Evolutionary conservation across 2,329 filamentous ascomycete species (phyloP).

Genomic region (Ophioceras dolichostomum): DNA sequence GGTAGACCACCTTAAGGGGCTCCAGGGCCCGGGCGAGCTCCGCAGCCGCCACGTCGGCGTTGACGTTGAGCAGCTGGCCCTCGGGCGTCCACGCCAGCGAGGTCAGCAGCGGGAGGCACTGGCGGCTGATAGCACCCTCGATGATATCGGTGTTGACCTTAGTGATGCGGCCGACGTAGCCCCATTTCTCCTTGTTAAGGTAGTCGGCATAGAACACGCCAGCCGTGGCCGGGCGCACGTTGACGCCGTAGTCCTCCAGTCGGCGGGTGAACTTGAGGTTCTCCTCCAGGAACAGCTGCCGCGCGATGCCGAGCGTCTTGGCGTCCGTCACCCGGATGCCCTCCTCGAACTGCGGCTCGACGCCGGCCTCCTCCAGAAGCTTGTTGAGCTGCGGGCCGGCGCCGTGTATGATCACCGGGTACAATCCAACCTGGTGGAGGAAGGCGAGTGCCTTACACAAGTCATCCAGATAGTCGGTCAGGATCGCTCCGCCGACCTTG

Average conservation of each 20-base stretch:
- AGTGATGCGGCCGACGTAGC: conserved; percentile 91
- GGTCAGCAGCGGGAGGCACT: conserved; percentile 85
- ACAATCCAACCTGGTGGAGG: conserved; percentile 87
- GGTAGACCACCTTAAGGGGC: conserved; percentile 93
- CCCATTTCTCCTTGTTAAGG: conserved; percentile 91
- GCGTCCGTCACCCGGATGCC: conserved; percentile 92
- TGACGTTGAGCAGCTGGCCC: conserved; percentile 91
- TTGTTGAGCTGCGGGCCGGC: conserved; percentile 92
- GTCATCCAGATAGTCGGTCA: conserved; percentile 87
- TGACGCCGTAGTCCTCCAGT: conserved; percentile 79
- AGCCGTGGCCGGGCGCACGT: conserved; percentile 76
- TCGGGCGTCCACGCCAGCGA: conserved; percentile 92
- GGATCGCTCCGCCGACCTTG: conserved; percentile 92
- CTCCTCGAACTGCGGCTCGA: conserved; percentile 93
- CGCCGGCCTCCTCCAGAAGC: conserved; percentile 76
- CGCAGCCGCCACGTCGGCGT: conserved; percentile 91
- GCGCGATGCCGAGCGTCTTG: conserved; percentile 82
- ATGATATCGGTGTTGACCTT: conserved; percentile 84
- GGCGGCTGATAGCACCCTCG: conserved; percentile 79
- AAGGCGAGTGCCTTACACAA: conserved; percentile 83
- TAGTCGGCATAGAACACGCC: conserved; percentile 91
- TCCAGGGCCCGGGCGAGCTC: conserved; percentile 82
- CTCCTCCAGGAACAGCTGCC: conserved; percentile 89
- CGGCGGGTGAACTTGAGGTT: conserved; percentile 87
- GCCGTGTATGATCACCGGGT: conserved; percentile 91